A percentile compares a stretch with the other conserved stretches of the same genome.
These are phyloP conservation scores for Lignosus rhinocerotis DNA, from an alignment of 1,284 basidiomycete genomes.

Conservation along the genomic window DNA sequence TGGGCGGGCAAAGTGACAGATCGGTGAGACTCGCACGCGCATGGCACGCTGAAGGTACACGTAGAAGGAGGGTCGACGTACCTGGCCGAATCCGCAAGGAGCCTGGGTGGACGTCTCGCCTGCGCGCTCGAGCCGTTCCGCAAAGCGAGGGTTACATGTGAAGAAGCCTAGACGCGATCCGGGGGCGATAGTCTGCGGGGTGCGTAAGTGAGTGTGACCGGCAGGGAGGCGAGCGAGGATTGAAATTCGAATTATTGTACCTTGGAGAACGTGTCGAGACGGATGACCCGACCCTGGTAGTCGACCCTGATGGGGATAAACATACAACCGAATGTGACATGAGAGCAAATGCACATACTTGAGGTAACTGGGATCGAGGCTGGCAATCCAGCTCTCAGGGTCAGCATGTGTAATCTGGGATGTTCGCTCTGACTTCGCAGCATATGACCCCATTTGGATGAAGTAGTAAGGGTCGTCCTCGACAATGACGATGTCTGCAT, in stretches of 20 bases:
- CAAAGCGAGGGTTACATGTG: constrained; percentile 69
- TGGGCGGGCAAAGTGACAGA: constrained; percentile 20
- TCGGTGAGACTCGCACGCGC: neutral
- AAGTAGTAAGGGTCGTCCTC: constrained; percentile 88
- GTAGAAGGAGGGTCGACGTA: constrained; percentile 22
- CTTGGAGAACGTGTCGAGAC: constrained; percentile 82
- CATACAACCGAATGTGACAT: constrained; percentile 1
- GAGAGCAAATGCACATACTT: constrained; percentile 36
- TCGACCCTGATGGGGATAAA: constrained; percentile 48
- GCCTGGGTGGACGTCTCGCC: constrained; percentile 73
- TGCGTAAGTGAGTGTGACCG: neutral
- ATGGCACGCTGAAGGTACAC: neutral
- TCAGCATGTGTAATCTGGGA: constrained; percentile 27
- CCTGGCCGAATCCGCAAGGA: constrained; percentile 74
- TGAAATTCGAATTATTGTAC: constrained; percentile 32
- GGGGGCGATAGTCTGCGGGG: constrained; percentile 63
- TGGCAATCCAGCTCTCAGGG: constrained; percentile 48
- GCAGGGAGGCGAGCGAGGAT: neutral
- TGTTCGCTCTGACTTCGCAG: constrained; percentile 44
- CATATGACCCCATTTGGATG: constrained; percentile 61
- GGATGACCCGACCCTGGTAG: constrained; percentile 77
- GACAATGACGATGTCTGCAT: constrained; percentile 66
- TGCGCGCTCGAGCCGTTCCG: constrained; percentile 76
- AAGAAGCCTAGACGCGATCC: constrained; percentile 82
- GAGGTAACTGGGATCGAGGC: constrained; percentile 70